Base-by-base conservation (phyloP, 176 grass and related monocot genomes). In the Tillandsia leiboldiana region DNA sequence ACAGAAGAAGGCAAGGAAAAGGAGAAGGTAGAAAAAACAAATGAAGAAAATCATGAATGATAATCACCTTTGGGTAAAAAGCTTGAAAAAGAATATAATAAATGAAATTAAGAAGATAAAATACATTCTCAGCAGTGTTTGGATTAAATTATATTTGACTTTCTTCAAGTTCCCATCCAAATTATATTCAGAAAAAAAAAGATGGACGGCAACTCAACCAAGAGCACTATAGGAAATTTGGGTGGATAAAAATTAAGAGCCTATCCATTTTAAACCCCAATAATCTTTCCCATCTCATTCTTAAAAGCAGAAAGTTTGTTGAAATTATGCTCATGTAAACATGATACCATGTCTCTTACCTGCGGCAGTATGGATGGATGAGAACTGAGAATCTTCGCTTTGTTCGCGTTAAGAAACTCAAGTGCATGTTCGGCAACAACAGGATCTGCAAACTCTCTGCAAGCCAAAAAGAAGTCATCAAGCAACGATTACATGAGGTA, bases 381-480 rank as follows among this genome's bases (percentile, higher is more conserved):
- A 52, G 70, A 83, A 13, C 2, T 87, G 52, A 84, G 73, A 50
- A 96, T 73, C 83, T 96, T 96, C 58, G 48, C 68, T 83, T 85
- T 91, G 79, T 96, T 96, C 18, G 50, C 47, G 64, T 86, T 82
- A 56, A 96, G 76, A 79, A 96, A 96, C 56, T 96, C 86, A 52
- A 91, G 81, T 1, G 85, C 83, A 9, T 76, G 72, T 56, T 91
- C 79, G 76, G 88, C 88, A 26, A 91, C 83, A 75, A 83, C 66
- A 84, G 86, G 81, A 76, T 91, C 92, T 53, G 92, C 86, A 57
- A 96, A 96, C 75, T 96, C 92, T 77, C 92, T 91, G 67, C 49
- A 78, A 67, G 47, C 33, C 53, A 72, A 50, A 70, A 68, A 75
- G 22, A 70, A 73, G 13, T 48, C 6, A 70, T 24, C 22, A 58